Conservation (phyloP, 257 asterid genomes). For the Solanum raphanifolium region DNA sequence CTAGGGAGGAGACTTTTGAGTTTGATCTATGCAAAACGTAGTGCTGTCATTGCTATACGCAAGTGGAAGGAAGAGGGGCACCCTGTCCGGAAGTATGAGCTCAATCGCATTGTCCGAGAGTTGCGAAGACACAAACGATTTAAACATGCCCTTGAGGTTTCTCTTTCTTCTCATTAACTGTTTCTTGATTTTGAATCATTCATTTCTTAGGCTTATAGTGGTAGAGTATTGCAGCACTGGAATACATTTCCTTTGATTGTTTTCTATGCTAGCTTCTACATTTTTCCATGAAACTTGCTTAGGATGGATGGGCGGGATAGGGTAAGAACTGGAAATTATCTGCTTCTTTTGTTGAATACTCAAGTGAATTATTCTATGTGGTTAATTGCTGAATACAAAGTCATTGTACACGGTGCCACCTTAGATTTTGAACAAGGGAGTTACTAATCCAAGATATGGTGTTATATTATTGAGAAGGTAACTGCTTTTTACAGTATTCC, state of each 20-base stretch:
- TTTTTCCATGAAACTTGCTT: background rate
- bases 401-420: background rate
- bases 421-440: background rate
- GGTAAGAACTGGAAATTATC: background rate
- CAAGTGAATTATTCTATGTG: background rate
- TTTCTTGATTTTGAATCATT: background rate
- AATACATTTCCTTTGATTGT: background rate
- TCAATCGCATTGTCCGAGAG: constrained; percentile 81
- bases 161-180: background rate
- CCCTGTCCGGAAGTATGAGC: constrained; percentile 60
- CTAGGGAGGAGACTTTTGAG: constrained; percentile 63
- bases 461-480: background rate
- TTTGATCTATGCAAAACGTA: constrained; percentile 59
- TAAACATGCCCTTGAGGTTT: constrained; percentile 89
- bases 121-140: constrained; percentile 69
- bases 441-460: background rate
- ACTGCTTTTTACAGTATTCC: background rate
- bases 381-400: background rate
- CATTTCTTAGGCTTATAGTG: background rate
- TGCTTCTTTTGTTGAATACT: background rate
- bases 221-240: background rate
- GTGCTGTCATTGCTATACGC: constrained; percentile 62
- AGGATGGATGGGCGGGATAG: background rate
- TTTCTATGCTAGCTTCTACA: background rate
- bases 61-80: constrained; percentile 90